phyloP scores from a whole-genome alignment of 768 basidiomycete species.

The Lentinula sp. region DNA sequence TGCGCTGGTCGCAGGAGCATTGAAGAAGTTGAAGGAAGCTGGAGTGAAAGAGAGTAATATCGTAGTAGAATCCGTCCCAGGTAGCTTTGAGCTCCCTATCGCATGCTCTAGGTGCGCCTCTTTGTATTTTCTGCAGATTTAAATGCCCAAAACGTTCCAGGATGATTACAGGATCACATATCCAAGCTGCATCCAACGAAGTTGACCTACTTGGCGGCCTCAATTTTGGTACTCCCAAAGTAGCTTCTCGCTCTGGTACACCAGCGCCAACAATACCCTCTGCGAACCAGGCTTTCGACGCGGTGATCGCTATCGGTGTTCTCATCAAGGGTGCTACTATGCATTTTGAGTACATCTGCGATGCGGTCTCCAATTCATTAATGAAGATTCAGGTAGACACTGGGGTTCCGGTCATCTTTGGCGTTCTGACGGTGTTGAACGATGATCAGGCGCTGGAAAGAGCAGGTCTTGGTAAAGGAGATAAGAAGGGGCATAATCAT shows the following conservation, averaged over 20 bases:
- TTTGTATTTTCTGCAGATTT: neutral
- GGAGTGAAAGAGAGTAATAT: conserved; percentile 92
- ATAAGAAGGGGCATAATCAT: conserved; percentile 86
- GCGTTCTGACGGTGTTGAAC: conserved; percentile 85
- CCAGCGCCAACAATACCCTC: conserved; percentile 35
- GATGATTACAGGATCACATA: conserved; percentile 82
- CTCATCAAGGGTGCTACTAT: conserved; percentile 97
- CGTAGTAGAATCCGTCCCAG: conserved; percentile 86
- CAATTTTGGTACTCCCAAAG: conserved; percentile 31
- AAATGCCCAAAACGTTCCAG: conserved; percentile 32
- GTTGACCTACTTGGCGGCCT: conserved; percentile 75
- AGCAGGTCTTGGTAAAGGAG: conserved; percentile 77
- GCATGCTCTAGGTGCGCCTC: conserved; percentile 75
- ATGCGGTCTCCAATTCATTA: conserved; percentile 86
- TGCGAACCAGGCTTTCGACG: conserved; percentile 74
- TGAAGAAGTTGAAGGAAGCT: conserved; percentile 71
- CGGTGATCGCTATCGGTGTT: conserved; percentile 95
- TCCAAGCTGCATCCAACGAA: conserved; percentile 73
- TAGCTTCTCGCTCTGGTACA: conserved; percentile 45
- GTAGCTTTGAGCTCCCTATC: conserved; percentile 91
- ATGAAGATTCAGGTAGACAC: conserved; percentile 95
- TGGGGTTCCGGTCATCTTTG: conserved; percentile 93
- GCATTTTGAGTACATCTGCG: conserved; percentile 99
- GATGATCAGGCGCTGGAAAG: conserved; percentile 94
- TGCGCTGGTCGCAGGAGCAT: conserved; percentile 73